A percentile compares a stretch with the other conserved stretches of the same genome.
Conservation (phyloP, 2,329 filamentous ascomycete genomes). For the Exophiala sideris region DNA sequence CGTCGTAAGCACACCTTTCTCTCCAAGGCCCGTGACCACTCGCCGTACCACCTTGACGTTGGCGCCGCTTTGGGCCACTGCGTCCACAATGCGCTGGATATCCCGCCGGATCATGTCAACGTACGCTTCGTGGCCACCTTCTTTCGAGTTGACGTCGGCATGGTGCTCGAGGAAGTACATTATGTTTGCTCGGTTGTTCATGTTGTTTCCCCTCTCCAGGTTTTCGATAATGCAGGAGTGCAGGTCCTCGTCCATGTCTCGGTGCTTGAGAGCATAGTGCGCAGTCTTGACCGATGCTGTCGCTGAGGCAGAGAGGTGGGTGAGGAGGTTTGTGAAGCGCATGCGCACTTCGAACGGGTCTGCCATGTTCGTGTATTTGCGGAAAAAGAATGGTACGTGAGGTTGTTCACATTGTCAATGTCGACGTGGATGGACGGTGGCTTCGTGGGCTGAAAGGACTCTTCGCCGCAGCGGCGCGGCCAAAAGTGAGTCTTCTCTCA, state of each 20-base stretch:
- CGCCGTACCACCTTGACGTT: constrained; percentile 91
- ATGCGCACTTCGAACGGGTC: constrained; percentile 98
- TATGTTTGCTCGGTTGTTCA: constrained; percentile 97
- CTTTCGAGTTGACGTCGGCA: constrained; percentile 76
- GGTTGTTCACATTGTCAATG: not conserved
- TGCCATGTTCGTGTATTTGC: constrained; percentile 52
- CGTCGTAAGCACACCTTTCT: constrained; percentile 68
- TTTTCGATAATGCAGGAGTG: constrained; percentile 97
- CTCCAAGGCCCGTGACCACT: constrained; percentile 68
- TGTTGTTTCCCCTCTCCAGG: constrained; percentile 75
- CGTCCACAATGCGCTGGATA: constrained; percentile 85
- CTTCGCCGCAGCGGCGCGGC: too few species aligned
- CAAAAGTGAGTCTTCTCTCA: too few species aligned
- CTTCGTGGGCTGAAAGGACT: not conserved
- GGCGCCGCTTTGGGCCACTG: constrained; percentile 82
- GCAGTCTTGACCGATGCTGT: constrained; percentile 88
- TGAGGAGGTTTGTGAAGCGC: constrained; percentile 86
- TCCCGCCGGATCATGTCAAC: constrained; percentile 93
- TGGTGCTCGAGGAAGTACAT: constrained; percentile 99
- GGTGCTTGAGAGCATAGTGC: constrained; percentile 89
- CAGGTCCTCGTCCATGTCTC: constrained; percentile 92
- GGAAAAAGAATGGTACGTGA: not conserved
- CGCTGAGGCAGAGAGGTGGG: constrained; percentile 86
- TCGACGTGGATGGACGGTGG: not conserved
- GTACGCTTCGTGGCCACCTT: constrained; percentile 69